These are phyloP conservation scores for Chenopodium suecicum DNA, from an alignment of 148 eudicot species.

Conservation along the genomic window DNA sequence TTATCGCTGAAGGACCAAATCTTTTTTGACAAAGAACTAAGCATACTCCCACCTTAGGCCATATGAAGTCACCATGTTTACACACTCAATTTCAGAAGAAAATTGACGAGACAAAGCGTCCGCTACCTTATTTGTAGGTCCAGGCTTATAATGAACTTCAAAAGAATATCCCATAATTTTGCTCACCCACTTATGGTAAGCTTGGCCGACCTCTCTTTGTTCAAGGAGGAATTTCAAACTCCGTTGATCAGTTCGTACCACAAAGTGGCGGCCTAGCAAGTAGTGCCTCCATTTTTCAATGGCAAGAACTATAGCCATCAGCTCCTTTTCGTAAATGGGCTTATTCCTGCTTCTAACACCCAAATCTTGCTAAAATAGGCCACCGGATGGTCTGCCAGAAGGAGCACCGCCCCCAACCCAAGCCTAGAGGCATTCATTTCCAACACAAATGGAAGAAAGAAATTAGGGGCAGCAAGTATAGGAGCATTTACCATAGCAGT, in stretches of 20 bases:
- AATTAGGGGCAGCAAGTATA: too few species aligned
- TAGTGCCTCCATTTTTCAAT: constrained; percentile 3
- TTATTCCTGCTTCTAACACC: too few species aligned
- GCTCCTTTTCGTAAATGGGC: background rate
- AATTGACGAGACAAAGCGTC: background rate
- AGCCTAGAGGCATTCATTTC: background rate
- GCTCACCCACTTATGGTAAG: background rate
- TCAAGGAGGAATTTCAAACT: background rate
- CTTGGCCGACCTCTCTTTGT: background rate
- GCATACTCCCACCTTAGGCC: too few species aligned
- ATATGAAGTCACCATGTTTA: too few species aligned
- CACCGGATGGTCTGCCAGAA: background rate
- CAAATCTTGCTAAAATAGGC: background rate
- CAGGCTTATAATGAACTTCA: background rate
- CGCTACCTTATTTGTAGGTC: background rate
- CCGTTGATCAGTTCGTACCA: background rate
- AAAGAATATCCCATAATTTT: background rate
- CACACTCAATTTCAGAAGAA: too few species aligned
- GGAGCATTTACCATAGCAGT: too few species aligned
- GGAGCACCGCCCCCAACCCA: background rate
- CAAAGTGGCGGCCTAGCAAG: background rate
- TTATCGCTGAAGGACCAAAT: too few species aligned
- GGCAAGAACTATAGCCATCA: background rate
- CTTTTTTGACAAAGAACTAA: background rate
- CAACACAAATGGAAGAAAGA: background rate